Evolutionary conservation across 1,284 basidiomycete genomes (phyloP), one percentile per base, ranked within the genome.

Genomic region (Ganoderma sp.): DNA sequence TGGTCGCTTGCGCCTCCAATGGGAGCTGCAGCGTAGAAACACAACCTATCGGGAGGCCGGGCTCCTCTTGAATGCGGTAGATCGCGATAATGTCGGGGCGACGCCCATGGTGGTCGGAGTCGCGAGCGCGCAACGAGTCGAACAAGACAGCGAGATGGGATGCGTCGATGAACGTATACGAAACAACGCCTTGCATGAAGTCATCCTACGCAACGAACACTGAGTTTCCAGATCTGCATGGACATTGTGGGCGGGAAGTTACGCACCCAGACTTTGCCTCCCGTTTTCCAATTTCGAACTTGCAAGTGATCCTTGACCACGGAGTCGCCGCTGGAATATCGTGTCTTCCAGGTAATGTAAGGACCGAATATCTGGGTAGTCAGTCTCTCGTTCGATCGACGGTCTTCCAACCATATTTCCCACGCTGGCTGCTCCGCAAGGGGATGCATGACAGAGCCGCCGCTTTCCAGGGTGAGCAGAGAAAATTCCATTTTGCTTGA

Each of bases 241-340:
- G 25, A 28, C 25, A 28, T 28, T 28, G 25, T 28, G 25, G 25
- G 25, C 25, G 25, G 25, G 25, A 28, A 28, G 25, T 28, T 65
- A 86, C 89, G 65, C 97, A 99, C 78, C 42, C 42, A 43, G 14
- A 43, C 14, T 43, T 43, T 19, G 50, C 50, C 25, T 28, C 25
- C 50, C 22, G 22, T 28, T 19, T 14, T 54, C 50, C 50, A 54
- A 28, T 54, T 28, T 15, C 50, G 50, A 28, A 54, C 25, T 54
- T 28, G 5, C 25, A 54, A 28, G 22, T 54, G 5, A n/a, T 25
- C 22, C 25, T 52, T n/a, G n/a, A 52, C 14, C 15, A 43, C 6
- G 22, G 22, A 5, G 9, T 54, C 50, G 50, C 22, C 15, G 10
- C 50, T 6, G 28, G 14, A 3, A 25, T 28, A 54, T 3, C 22